Percentiles rank a stretch among this genome's conserved stretches.
phyloP scores from a whole-genome alignment of 257 asterid species.

The Parsonsia alboflavescens region DNA sequence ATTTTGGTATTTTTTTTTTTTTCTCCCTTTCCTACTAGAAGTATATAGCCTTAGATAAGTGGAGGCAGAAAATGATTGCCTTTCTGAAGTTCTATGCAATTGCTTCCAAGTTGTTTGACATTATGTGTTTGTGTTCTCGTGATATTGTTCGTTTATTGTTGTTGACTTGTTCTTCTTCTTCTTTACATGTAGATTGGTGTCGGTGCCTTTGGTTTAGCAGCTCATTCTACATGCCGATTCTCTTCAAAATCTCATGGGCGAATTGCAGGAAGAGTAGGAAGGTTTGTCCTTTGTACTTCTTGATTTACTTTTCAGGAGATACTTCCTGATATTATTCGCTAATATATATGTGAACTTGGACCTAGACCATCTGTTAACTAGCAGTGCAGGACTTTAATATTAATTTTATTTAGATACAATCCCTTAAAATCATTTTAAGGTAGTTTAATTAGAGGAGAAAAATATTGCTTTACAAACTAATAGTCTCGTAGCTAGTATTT shows the following conservation, averaged over 20 bases:
- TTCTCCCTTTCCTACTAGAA: not conserved
- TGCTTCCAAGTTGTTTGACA: not conserved
- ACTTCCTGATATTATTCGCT: not conserved
- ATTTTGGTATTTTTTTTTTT: not conserved
- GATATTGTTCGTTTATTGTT: not conserved
- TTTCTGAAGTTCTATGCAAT: not conserved
- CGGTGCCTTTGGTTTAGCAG: constrained; percentile 67
- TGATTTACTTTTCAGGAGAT: not conserved
- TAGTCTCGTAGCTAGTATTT: too few species aligned
- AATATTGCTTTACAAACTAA: not conserved
- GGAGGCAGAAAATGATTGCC: not conserved
- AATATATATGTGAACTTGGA: not conserved
- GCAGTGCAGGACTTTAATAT: too few species aligned
- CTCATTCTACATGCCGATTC: constrained; percentile 65
- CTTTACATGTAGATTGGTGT: constrained; percentile 63
- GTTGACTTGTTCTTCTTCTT: not conserved
- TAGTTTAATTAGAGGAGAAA: not conserved
- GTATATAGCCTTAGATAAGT: not conserved
- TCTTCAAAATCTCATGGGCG: constrained; percentile 94
- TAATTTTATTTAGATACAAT: not conserved
- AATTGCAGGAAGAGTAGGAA: constrained; percentile 74
- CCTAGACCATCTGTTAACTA: not conserved
- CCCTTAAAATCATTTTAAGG: not conserved
- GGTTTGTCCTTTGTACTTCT: constrained; percentile 40
- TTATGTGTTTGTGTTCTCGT: not conserved